phyloP scores from a whole-genome alignment of 805 yeast genomes.

The Yarrowia phangngaensis region DNA sequence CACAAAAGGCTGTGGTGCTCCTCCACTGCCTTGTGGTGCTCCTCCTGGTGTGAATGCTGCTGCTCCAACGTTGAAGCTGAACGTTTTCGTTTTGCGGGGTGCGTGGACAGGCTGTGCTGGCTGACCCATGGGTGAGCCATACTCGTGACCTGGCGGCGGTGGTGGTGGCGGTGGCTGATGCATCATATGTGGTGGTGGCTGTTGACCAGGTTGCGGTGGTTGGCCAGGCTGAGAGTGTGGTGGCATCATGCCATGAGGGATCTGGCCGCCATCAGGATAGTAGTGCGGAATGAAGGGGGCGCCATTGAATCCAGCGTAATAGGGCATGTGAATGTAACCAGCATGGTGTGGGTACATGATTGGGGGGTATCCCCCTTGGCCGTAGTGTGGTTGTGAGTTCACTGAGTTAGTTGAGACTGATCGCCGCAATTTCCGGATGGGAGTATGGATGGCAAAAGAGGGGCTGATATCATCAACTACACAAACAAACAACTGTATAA shows the following conservation, averaged over 20 bases:
- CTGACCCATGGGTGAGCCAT: background rate
- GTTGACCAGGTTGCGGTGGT: constrained; percentile 6
- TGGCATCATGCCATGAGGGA: constrained; percentile 13
- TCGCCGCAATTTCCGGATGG: too few relatives aligned
- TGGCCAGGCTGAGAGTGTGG: constrained; percentile 10
- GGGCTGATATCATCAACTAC: too few relatives aligned
- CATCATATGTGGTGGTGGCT: constrained; percentile 17
- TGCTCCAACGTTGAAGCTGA: constrained; percentile 24
- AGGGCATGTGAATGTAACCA: constrained; percentile 19
- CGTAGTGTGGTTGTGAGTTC: constrained; percentile 25
- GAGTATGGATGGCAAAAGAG: too few relatives aligned
- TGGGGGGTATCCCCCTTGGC: constrained; percentile 22
- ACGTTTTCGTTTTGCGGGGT: constrained; percentile 15
- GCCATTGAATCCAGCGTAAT: background rate
- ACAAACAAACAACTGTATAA: too few relatives aligned
- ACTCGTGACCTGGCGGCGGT: background rate
- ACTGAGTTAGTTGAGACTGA: constrained; percentile 12
- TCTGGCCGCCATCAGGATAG: constrained; percentile 9
- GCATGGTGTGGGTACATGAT: constrained; percentile 15
- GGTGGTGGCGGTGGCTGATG: constrained; percentile 7
- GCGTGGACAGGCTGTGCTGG: background rate
- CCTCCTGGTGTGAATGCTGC: constrained; percentile 24
- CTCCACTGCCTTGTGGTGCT: constrained; percentile 1
- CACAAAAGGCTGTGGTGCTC: constrained; percentile 17
- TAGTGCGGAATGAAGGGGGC: constrained; percentile 8